Conservation (phyloP, 1,139 yeast species). For the Torulaspora pretoriensis region DNA sequence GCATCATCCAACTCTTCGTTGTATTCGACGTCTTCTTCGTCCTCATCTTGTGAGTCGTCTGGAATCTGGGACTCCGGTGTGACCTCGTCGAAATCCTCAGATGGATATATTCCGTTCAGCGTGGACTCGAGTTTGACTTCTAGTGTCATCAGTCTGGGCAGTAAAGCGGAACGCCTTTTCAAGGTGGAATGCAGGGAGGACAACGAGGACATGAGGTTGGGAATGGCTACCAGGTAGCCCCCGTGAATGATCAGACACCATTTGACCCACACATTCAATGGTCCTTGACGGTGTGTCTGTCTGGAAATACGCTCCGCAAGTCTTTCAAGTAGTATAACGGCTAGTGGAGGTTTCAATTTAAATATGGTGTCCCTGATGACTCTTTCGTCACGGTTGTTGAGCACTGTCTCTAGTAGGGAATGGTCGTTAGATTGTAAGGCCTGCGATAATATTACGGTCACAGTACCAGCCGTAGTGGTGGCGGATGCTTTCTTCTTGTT, state of each 20-base stretch:
- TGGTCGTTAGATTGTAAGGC: constrained; percentile 71
- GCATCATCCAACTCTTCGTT: constrained; percentile 42
- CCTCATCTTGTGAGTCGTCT: constrained; percentile 39
- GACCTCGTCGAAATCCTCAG: constrained; percentile 15
- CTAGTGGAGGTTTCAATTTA: constrained; percentile 65
- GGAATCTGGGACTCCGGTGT: constrained; percentile 26
- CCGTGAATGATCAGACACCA: constrained; percentile 94
- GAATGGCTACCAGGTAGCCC: constrained; percentile 62
- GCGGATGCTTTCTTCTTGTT: constrained; percentile 17
- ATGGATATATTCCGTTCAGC: constrained; percentile 51
- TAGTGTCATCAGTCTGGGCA: constrained; percentile 75
- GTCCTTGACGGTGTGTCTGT: constrained; percentile 58
- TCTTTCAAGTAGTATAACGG: constrained; percentile 72
- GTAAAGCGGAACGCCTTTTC: constrained; percentile 64
- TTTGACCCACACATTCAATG: constrained; percentile 82
- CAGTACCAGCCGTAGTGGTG: constrained; percentile 53
- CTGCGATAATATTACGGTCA: constrained; percentile 64
- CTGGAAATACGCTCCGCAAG: constrained; percentile 81
- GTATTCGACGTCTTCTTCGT: constrained; percentile 41
- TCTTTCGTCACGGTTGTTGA: constrained; percentile 67
- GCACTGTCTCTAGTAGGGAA: constrained; percentile 70
- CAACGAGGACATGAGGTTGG: constrained; percentile 62
- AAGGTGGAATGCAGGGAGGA: constrained; percentile 76
- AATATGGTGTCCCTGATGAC: constrained; percentile 70
- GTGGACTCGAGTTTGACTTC: constrained; percentile 78